Conservation (phyloP, 2,329 filamentous ascomycete genomes). For the Mollisiaceae sp. region DNA sequence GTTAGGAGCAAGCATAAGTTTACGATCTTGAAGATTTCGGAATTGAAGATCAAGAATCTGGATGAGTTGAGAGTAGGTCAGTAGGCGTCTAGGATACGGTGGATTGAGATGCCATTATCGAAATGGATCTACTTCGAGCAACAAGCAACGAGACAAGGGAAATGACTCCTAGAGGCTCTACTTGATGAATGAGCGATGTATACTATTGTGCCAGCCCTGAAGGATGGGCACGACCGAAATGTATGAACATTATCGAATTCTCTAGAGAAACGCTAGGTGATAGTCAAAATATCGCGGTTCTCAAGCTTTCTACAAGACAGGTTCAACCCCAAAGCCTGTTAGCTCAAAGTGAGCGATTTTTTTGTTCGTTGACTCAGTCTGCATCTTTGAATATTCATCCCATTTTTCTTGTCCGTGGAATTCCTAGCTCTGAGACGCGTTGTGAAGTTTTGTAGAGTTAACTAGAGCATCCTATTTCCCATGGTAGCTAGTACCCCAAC, state of each 20-base stretch:
- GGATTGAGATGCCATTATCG: neutral
- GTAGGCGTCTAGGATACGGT: neutral
- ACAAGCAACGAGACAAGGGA: neutral
- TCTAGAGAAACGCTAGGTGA: too few relatives aligned
- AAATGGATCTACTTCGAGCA: neutral
- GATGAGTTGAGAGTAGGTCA: constrained; percentile 45
- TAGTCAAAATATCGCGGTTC: too few relatives aligned
- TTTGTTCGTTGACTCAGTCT: too few relatives aligned
- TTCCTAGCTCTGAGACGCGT: too few relatives aligned
- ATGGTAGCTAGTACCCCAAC: too few relatives aligned
- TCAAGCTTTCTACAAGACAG: too few relatives aligned
- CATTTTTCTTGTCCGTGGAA: too few relatives aligned
- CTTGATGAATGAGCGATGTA: neutral
- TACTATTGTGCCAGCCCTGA: neutral
- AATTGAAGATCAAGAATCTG: constrained; percentile 61
- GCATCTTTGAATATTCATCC: too few relatives aligned
- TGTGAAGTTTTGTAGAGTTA: too few relatives aligned
- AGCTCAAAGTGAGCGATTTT: too few relatives aligned
- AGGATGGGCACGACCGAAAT: neutral
- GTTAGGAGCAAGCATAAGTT: constrained; percentile 90
- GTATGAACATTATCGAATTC: neutral
- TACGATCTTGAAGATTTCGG: constrained; percentile 83
- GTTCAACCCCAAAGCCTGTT: too few relatives aligned
- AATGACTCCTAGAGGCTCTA: neutral
- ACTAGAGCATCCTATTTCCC: too few relatives aligned